These are phyloP conservation scores for Rhodotorula sphaerocarpa DNA, from an alignment of 768 basidiomycete genomes.

Conservation along the genomic window DNA sequence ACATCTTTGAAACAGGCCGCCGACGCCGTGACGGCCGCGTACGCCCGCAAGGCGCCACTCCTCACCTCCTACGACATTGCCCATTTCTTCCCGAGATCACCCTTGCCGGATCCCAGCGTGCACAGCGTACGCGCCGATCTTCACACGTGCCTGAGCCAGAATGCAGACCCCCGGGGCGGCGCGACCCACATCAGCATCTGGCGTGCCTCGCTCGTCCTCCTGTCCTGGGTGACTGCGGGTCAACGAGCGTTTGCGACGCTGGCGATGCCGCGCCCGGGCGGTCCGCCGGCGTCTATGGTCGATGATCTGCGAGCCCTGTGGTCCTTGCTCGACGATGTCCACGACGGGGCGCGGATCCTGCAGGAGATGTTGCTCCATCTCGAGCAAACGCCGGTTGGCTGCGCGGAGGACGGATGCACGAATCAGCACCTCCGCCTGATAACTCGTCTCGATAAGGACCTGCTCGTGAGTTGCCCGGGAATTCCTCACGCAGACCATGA, in stretches of 20 bases:
- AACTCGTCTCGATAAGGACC: conserved; percentile 13
- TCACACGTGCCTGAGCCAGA: not conserved
- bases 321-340: conserved; percentile 16
- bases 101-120: not conserved
- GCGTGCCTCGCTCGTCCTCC: not conserved
- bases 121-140: not conserved
- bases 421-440: conserved; percentile 17
- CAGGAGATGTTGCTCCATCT: conserved; percentile 22
- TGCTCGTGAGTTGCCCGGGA: not conserved
- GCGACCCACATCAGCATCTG: conserved; percentile 4
- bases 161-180: not conserved
- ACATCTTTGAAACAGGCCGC: not conserved
- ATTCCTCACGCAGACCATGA: no score
- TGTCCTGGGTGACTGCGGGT: conserved; percentile 3
- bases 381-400: conserved; percentile 1
- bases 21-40: conserved; percentile 15
- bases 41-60: conserved; percentile 13
- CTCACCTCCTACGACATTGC: conserved; percentile 3
- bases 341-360: conserved; percentile 5
- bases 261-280: not conserved
- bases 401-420: conserved; percentile 7
- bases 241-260: conserved; percentile 10
- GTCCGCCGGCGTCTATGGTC: not conserved
- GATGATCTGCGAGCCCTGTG: conserved; percentile 3
- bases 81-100: not conserved